Percentiles rank a stretch among this genome's conserved stretches.
phyloP scores from a whole-genome alignment of 805 yeast genomes.

The Monosporozyma yasuniensis region DNA sequence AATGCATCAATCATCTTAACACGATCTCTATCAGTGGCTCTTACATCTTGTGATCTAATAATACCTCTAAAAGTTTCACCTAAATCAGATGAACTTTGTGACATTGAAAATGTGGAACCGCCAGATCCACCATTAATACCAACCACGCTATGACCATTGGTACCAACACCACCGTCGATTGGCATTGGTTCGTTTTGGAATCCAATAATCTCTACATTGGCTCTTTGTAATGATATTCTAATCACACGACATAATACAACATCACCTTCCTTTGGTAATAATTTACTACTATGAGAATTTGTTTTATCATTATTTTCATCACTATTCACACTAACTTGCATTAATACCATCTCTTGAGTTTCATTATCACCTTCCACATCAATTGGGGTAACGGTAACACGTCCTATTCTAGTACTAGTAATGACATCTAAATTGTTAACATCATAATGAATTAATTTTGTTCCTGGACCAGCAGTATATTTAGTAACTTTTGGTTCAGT shows the following conservation, averaged over 20 bases:
- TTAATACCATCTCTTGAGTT: slow-evolving; percentile 1
- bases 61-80: slow-evolving; percentile 88
- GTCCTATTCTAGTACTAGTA: slow-evolving; percentile 57
- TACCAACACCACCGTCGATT: slow-evolving; percentile 59
- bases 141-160: slow-evolving; percentile 37
- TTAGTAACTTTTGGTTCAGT: slow-evolving; percentile 11
- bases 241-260: slow-evolving; percentile 69
- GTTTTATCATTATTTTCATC: slow-evolving; percentile 6
- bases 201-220: slow-evolving; percentile 64
- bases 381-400: slow-evolving; percentile 26
- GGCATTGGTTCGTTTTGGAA: slow-evolving; percentile 54
- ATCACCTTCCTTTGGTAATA: slow-evolving; percentile 70
- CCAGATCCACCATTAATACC: slow-evolving; percentile 51
- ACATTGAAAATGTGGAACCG: slow-evolving; percentile 34
- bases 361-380: slow-evolving; percentile 3
- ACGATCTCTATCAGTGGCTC: slow-evolving; percentile 85
- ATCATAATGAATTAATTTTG: slow-evolving; percentile 40
- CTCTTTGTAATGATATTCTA: slow-evolving; percentile 58
- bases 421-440: slow-evolving; percentile 38
- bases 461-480: slow-evolving; percentile 59
- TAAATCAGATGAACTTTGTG: slow-evolving; percentile 51
- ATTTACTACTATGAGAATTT: background rate
- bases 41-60: slow-evolving; percentile 76
- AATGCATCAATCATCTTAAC: slow-evolving; percentile 72
- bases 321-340: slow-evolving; percentile 4